phyloP scores from a whole-genome alignment of 768 basidiomycete genomes.

The Naganishia friedmannii region DNA sequence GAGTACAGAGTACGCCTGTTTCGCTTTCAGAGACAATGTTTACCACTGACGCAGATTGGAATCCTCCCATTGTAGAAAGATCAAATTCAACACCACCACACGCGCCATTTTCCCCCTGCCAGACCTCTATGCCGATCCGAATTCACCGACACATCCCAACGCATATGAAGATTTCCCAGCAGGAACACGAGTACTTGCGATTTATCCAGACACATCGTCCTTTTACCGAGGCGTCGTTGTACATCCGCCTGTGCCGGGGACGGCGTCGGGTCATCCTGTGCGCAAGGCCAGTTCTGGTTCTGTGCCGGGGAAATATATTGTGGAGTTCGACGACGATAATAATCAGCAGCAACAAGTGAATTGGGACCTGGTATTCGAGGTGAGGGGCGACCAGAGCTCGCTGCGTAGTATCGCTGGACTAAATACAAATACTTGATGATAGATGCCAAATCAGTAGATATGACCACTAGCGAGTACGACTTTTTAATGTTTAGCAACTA shows the following conservation, averaged over 20 bases:
- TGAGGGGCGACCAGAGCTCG: conserved; percentile 23
- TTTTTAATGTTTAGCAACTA: not conserved
- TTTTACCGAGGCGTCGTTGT: conserved; percentile 54
- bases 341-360: conserved; percentile 38
- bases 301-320: conserved; percentile 39
- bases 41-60: not conserved
- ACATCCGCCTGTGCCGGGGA: conserved; percentile 37
- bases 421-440: not conserved
- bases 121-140: conserved; percentile 42
- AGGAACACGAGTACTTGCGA: conserved; percentile 49
- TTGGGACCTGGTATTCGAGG: conserved; percentile 42
- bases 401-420: not conserved
- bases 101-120: conserved; percentile 54
- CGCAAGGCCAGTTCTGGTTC: conserved; percentile 27
- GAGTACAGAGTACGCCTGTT: conserved; percentile 40
- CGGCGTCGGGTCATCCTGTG: conserved; percentile 33
- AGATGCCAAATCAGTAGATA: conserved; percentile 4
- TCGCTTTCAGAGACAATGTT: not conserved
- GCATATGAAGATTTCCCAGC: conserved; percentile 47
- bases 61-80: conserved; percentile 25
- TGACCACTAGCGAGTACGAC: not conserved
- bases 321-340: conserved; percentile 50
- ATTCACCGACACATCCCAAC: conserved; percentile 48
- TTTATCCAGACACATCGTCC: conserved; percentile 55
- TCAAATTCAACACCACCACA: conserved; percentile 52